These are phyloP conservation scores for Ascochyta koolunga DNA, from an alignment of 2,329 filamentous ascomycete genomes.

Conservation along the genomic window DNA sequence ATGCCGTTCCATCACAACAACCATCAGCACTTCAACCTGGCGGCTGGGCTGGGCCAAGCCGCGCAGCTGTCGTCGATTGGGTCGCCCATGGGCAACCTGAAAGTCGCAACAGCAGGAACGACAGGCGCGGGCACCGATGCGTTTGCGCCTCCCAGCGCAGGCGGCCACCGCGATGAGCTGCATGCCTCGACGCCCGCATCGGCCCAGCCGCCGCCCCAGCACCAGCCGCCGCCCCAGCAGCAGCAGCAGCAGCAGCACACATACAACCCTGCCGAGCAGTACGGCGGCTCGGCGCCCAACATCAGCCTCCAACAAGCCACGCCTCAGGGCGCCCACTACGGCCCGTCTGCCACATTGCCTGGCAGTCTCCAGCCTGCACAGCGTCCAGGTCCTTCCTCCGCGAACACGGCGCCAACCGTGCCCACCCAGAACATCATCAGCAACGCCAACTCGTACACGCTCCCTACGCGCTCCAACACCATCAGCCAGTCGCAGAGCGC, in stretches of 20 bases:
- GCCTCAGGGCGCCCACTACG: slow-evolving; percentile 55
- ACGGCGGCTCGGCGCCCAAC: slow-evolving; percentile 56
- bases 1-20: slow-evolving; percentile 48
- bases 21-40: slow-evolving; percentile 23
- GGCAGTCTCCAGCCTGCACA: slow-evolving; percentile 63
- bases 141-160: slow-evolving; percentile 48
- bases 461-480: slow-evolving; percentile 69
- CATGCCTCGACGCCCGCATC: slow-evolving; percentile 57
- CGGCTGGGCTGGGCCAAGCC: slow-evolving; percentile 53
- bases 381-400: slow-evolving; percentile 59
- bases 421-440: slow-evolving; percentile 60
- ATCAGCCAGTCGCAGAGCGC: slow-evolving; percentile 60
- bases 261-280: slow-evolving; percentile 58
- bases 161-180: slow-evolving; percentile 60
- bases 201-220: slow-evolving; percentile 10
- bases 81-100: slow-evolving; percentile 51
- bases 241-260: slow-evolving; percentile 41
- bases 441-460: slow-evolving; percentile 65
- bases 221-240: slow-evolving; percentile 19
- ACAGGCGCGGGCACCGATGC: slow-evolving; percentile 54
- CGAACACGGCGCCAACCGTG: slow-evolving; percentile 64
- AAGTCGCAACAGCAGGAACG: slow-evolving; percentile 47
- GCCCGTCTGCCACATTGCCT: slow-evolving; percentile 56
- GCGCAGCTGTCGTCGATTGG: slow-evolving; percentile 56
- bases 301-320: slow-evolving; percentile 67